Conservation (phyloP, 2,329 filamentous ascomycete species). For the Sclerotinia glacialis region DNA sequence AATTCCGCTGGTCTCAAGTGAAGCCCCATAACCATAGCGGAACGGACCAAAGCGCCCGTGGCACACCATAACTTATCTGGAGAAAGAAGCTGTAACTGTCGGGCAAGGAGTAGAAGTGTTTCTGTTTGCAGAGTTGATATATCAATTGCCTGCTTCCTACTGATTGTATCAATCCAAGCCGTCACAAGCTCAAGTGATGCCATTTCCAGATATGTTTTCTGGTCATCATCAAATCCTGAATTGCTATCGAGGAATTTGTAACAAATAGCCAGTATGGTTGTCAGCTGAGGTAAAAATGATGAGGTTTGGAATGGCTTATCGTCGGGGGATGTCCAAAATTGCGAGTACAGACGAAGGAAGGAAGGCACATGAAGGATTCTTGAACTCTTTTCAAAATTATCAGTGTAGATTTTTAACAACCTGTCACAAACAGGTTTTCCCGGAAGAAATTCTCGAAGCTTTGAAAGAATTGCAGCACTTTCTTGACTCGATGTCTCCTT, state of each 20-base stretch:
- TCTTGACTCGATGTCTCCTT: constrained; percentile 19
- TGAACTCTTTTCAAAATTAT: constrained; percentile 44
- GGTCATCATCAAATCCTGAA: constrained; percentile 15
- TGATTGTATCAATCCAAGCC: constrained; percentile 23
- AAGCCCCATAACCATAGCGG: constrained; percentile 55
- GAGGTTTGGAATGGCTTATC: constrained; percentile 17
- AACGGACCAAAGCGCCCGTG: constrained; percentile 49
- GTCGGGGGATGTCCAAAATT: constrained; percentile 40
- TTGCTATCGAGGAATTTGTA: constrained; percentile 14
- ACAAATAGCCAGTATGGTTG: constrained; percentile 23
- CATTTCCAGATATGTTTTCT: constrained; percentile 22
- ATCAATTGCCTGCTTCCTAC: constrained; percentile 22
- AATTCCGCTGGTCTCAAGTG: constrained; percentile 54
- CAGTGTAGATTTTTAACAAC: constrained; percentile 42
- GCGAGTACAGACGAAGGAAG: constrained; percentile 45
- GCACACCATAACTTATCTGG: constrained; percentile 24
- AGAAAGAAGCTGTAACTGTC: constrained; percentile 17
- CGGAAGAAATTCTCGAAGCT: constrained; percentile 22
- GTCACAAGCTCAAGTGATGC: constrained; percentile 21
- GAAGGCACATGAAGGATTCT: constrained; percentile 46
- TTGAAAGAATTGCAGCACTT: neutral
- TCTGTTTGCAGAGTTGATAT: constrained; percentile 24
- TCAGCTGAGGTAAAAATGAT: constrained; percentile 24
- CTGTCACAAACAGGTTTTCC: constrained; percentile 21
- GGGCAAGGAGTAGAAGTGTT: constrained; percentile 22